A percentile compares a stretch with the other conserved stretches of the same genome.
Conservation (phyloP, 1,284 basidiomycete genomes). For the Tilletia indica region DNA sequence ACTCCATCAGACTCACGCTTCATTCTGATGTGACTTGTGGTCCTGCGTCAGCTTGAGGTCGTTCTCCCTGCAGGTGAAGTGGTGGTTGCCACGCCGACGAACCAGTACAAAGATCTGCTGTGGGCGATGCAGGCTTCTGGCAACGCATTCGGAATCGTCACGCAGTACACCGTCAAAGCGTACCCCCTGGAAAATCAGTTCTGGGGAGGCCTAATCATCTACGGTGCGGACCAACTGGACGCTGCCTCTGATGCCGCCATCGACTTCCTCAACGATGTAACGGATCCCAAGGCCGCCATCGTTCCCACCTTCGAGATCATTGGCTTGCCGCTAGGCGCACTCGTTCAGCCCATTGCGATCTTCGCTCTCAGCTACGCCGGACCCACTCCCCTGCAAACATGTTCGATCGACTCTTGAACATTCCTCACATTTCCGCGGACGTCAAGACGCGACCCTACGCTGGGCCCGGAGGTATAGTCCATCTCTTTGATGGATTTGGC, state of each 20-base stretch:
- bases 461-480: neutral
- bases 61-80: constrained; percentile 7
- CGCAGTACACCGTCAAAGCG: constrained; percentile 11
- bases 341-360: neutral
- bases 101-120: constrained; percentile 17
- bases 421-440: neutral
- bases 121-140: neutral
- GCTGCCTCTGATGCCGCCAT: neutral
- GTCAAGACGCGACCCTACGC: neutral
- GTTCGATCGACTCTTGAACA: neutral
- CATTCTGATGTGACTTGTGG: neutral
- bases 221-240: neutral
- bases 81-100: neutral
- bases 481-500: neutral
- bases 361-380: neutral
- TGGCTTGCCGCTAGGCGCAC: neutral
- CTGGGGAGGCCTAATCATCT: constrained; percentile 5
- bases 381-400: neutral
- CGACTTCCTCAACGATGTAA: constrained; percentile 2
- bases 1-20: neutral
- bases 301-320: neutral
- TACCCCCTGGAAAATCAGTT: neutral
- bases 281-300: constrained; percentile 6
- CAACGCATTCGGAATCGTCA: constrained; percentile 16
- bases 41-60: neutral